A percentile compares a stretch with the other conserved stretches of the same genome.
Evolutionary conservation across 2,329 filamentous ascomycete species (phyloP).

Genomic region (Arthrobotrys sinensis): DNA sequence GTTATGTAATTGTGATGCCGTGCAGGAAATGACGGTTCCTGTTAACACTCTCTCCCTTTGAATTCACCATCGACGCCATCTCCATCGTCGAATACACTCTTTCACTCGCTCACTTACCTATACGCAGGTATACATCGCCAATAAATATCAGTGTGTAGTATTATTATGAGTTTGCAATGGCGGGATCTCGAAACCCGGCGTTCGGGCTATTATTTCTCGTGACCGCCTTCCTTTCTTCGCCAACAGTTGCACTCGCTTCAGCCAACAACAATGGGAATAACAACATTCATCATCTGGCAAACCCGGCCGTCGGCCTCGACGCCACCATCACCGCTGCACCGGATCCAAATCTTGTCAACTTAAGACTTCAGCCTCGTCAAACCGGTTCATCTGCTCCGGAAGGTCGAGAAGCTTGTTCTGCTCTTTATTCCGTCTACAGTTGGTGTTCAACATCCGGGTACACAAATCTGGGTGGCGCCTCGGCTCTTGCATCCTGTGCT

Average conservation of each 20-base stretch:
- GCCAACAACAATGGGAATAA: neutral
- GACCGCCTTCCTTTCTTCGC: neutral
- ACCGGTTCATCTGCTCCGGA: constrained; percentile 27
- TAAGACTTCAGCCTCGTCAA: constrained; percentile 48
- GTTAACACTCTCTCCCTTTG: too few species aligned
- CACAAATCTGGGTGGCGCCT: constrained; percentile 43
- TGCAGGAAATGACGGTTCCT: neutral
- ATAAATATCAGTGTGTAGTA: neutral
- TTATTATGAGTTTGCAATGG: constrained; percentile 36
- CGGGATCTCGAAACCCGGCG: constrained; percentile 1
- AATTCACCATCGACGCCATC: neutral
- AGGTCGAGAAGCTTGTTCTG: constrained; percentile 57
- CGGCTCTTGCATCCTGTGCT: constrained; percentile 53
- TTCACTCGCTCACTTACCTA: neutral
- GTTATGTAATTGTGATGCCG: neutral
- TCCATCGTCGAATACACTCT: neutral
- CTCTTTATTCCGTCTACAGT: constrained; percentile 58
- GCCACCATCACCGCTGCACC: constrained; percentile 52
- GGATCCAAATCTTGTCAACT: constrained; percentile 42
- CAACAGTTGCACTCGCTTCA: constrained; percentile 11
- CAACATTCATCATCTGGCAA: constrained; percentile 2
- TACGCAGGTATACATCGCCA: too few species aligned
- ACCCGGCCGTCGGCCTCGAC: constrained; percentile 30
- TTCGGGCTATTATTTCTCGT: constrained; percentile 9
- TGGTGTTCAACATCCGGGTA: constrained; percentile 55